phyloP scores from a whole-genome alignment of 495 filamentous ascomycete genomes.

The Neurospora sp. region DNA sequence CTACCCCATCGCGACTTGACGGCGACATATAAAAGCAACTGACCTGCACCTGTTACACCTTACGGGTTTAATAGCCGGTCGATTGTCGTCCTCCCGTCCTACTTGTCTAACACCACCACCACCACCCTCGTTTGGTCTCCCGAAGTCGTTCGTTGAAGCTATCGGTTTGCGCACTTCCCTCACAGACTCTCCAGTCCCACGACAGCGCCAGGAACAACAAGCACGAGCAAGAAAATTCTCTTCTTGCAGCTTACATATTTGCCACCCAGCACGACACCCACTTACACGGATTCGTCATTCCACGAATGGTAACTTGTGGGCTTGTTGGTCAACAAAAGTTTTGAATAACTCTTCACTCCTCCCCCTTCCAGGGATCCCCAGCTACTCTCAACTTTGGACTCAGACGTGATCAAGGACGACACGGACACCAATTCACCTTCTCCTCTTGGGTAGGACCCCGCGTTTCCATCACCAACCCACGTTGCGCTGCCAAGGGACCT shows the following conservation, averaged over 20 bases:
- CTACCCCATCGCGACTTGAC: neutral
- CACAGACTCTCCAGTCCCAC: neutral
- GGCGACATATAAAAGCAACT: conserved; percentile 1
- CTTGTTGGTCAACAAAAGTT: neutral
- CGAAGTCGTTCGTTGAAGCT: neutral
- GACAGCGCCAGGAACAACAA: neutral
- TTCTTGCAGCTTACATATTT: conserved; percentile 23
- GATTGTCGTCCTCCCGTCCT: neutral
- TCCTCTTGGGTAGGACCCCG: conserved; percentile 3
- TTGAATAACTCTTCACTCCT: conserved; percentile 5
- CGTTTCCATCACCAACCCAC: neutral
- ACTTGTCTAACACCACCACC: neutral
- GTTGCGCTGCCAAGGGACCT: neutral
- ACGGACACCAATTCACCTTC: neutral
- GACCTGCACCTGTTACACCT: neutral
- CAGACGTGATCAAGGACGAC: neutral
- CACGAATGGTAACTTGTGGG: conserved; percentile 4
- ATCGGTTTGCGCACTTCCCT: neutral
- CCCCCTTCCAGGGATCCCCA: neutral
- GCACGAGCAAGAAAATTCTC: conserved; percentile 16
- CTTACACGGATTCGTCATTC: conserved; percentile 1
- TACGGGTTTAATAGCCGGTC: neutral
- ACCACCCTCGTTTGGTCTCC: neutral
- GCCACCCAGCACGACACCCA: conserved; percentile 17
- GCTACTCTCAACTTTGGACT: neutral